A percentile compares a stretch with the other conserved stretches of the same genome.
These are phyloP conservation scores for Chaetomiaceae sp. DNA, from an alignment of 2,329 filamentous ascomycete species.

Conservation along the genomic window DNA sequence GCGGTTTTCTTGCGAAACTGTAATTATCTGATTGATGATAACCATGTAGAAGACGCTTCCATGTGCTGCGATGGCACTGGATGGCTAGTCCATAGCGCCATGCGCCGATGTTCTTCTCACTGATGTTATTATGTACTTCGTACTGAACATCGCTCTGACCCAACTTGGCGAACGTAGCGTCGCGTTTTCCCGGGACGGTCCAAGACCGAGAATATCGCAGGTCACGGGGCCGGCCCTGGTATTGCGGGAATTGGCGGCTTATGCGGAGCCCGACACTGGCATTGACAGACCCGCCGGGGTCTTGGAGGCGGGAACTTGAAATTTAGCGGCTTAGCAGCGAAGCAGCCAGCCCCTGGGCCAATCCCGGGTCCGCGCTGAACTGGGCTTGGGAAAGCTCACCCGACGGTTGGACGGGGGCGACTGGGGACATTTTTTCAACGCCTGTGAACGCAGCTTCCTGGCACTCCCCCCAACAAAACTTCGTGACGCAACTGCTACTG, in stretches of 20 bases:
- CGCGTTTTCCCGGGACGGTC: conserved; percentile 4
- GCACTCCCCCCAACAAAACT: conserved; percentile 16
- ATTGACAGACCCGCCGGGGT: conserved; percentile 7
- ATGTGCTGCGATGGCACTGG: too few species aligned
- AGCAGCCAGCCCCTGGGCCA: conserved; percentile 14
- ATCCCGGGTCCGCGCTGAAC: conserved; percentile 11
- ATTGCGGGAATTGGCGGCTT: conserved; percentile 24
- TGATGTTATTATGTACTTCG: too few species aligned
- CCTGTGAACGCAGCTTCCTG: conserved; percentile 11
- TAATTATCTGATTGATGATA: neutral
- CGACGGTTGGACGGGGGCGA: conserved; percentile 21
- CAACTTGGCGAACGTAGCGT: neutral
- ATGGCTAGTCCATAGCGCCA: too few species aligned
- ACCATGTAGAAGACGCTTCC: neutral
- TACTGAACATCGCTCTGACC: too few species aligned
- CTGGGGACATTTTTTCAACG: conserved; percentile 22
- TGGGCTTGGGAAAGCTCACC: conserved; percentile 11
- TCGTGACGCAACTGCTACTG: conserved; percentile 12
- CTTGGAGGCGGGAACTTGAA: conserved; percentile 13
- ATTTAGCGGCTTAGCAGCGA: conserved; percentile 14
- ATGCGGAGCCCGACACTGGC: conserved; percentile 5
- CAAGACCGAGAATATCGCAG: conserved; percentile 9
- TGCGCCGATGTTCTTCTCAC: too few species aligned
- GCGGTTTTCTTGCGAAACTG: neutral
- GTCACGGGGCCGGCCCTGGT: conserved; percentile 7